Evolutionary conservation across 176 grass and related monocot species (phyloP), one percentile per base, ranked within the genome.

Genomic region (Carex parvula): DNA sequence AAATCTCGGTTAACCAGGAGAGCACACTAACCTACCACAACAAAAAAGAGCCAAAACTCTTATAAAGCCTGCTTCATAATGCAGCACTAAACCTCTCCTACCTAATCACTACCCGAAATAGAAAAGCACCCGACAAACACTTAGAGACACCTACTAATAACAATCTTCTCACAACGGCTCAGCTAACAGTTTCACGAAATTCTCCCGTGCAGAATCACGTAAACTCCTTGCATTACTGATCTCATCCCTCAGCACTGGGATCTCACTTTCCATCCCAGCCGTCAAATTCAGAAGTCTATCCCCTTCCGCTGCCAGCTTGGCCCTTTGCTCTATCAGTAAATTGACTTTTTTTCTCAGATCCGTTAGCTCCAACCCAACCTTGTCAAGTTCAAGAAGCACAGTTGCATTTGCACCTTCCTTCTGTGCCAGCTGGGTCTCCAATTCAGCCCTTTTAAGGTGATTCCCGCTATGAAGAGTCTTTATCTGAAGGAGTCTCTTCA

Each of bases 401-500:
- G 42, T 30, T 77, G 73, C 50, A 77, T 77, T 77, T 32, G 73
- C 73, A 77, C 73, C 55, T 52, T 77, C 73, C 26, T 77, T 77
- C 50, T 17, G 48, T 56, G 73, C 22, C 73, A 77, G 24, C 24
- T 77, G 73, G 50, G 24, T 22, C 73, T 77, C 50, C 48, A 77
- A 56, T 33, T 77, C 73, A 77, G 22, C 50, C 50, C n/a, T 77
- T 77, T 32, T 77, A 32, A 77, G 46, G 6, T 48, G 12, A 10
- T 9, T 56, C 4, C 46, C 21, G 17, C 6, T 15, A 18, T 77
- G 73, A 77, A 32, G 50, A 56, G 24, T 70, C 24, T 90, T 90
- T 39, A 84, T 79, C 22, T 65, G 24, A 42, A 88, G 61, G 7
- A 93, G 50, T 21, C 81, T 73, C 26, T 86, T 33, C 0, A 96